Evolutionary conservation across 192 early-diverging fungal genomes (phyloP).

Genomic region (Oehlia diaphana): DNA sequence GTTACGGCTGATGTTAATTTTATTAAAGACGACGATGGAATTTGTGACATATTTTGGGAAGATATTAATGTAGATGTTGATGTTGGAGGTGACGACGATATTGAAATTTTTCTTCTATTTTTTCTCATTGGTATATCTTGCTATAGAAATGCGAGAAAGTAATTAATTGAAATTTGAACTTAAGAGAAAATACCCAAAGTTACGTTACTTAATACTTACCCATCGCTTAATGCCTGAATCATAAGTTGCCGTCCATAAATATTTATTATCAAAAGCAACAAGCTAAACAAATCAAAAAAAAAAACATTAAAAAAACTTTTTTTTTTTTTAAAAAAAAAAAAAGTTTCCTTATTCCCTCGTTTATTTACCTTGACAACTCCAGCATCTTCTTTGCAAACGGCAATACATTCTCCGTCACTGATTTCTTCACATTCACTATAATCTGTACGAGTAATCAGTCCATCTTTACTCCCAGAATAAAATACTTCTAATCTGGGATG

Average conservation of each 20-base stretch:
- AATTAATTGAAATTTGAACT: neutral
- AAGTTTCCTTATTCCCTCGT: neutral
- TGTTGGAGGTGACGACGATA: neutral
- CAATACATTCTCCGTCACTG: conserved; percentile 75
- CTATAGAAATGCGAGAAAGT: neutral
- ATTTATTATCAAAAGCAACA: conserved; percentile 81
- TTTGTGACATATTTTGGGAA: neutral
- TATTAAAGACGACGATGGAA: conserved; percentile 38
- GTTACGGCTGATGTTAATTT: conserved; percentile 45
- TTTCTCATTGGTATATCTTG: neutral
- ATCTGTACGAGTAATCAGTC: conserved; percentile 81
- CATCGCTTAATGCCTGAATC: conserved; percentile 84
- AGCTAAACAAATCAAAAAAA: conserved; percentile 47
- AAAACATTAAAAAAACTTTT: neutral
- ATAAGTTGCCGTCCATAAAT: conserved; percentile 90
- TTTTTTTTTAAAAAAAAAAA: neutral
- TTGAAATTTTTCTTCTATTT: neutral
- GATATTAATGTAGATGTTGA: neutral
- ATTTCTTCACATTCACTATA: conserved; percentile 41
- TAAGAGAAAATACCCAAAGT: neutral
- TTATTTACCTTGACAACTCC: conserved; percentile 73
- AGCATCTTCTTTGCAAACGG: conserved; percentile 80
- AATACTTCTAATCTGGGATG: conserved; percentile 88
- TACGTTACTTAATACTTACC: conserved; percentile 51
- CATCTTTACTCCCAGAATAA: conserved; percentile 91